These are phyloP conservation scores for Purshia tridentata DNA, from an alignment of 306 rosid species.

Conservation along the genomic window DNA sequence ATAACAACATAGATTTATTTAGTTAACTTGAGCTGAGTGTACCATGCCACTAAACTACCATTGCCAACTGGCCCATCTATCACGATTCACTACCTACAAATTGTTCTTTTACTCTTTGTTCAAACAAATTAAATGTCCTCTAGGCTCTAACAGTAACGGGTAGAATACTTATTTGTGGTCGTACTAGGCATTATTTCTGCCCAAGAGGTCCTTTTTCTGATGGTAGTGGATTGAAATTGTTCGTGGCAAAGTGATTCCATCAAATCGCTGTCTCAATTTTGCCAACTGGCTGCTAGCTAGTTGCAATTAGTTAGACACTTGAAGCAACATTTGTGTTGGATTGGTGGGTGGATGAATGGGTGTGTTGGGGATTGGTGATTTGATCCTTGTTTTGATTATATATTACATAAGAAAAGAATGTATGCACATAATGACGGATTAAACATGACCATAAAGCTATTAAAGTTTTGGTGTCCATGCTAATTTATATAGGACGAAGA, in stretches of 20 bases:
- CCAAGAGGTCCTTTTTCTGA: background rate
- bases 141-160: background rate
- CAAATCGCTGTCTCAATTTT: conserved; percentile 5
- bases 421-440: no score
- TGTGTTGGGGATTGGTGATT: no score
- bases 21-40: no score
- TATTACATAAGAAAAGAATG: no score
- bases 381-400: no score
- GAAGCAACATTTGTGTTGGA: background rate
- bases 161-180: background rate
- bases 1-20: no score
- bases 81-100: background rate
- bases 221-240: background rate
- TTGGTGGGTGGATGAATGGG: no score
- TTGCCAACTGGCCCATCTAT: background rate
- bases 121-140: background rate
- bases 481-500: no score
- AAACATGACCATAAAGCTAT: no score
- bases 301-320: conserved; percentile 3
- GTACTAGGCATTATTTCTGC: background rate
- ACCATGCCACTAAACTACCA: background rate
- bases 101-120: background rate
- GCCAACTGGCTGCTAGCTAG: background rate
- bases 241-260: conserved; percentile 1
- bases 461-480: no score